Conservation (phyloP, 1,284 basidiomycete genomes). For the Leccinum cinnamomeum region DNA sequence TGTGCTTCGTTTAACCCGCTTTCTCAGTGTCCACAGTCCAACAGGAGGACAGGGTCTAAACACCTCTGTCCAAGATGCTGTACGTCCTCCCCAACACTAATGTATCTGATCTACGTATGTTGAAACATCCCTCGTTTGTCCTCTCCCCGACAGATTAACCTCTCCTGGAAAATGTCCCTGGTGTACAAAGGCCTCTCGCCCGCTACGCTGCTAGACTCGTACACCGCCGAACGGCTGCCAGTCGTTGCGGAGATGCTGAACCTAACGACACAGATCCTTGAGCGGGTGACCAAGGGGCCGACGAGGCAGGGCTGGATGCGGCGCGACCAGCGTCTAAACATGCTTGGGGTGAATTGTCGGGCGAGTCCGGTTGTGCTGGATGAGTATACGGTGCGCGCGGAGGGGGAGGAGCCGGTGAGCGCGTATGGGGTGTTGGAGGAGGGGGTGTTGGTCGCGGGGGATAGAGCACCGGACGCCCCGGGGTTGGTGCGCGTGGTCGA, state of each 20-base stretch:
- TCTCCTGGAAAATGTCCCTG: constrained; percentile 40
- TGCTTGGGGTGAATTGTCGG: too few species aligned
- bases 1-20: neutral
- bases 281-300: neutral
- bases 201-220: constrained; percentile 9
- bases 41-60: constrained; percentile 49
- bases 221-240: constrained; percentile 22
- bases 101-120: neutral
- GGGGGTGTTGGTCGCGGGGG: neutral
- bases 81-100: constrained; percentile 17
- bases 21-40: constrained; percentile 44
- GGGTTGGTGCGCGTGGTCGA: neutral
- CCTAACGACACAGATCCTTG: constrained; percentile 16
- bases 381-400: neutral
- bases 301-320: neutral
- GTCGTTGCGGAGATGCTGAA: constrained; percentile 41
- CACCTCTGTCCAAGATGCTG: constrained; percentile 41
- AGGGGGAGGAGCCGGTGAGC: neutral
- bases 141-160: constrained; percentile 34
- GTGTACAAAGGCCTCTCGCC: constrained; percentile 32
- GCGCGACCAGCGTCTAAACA: too few species aligned
- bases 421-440: neutral
- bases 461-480: neutral
- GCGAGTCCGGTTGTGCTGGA: too few species aligned
- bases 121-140: neutral